phyloP scores from a whole-genome alignment of 306 rosid genomes.

The Dryas octopetala region DNA sequence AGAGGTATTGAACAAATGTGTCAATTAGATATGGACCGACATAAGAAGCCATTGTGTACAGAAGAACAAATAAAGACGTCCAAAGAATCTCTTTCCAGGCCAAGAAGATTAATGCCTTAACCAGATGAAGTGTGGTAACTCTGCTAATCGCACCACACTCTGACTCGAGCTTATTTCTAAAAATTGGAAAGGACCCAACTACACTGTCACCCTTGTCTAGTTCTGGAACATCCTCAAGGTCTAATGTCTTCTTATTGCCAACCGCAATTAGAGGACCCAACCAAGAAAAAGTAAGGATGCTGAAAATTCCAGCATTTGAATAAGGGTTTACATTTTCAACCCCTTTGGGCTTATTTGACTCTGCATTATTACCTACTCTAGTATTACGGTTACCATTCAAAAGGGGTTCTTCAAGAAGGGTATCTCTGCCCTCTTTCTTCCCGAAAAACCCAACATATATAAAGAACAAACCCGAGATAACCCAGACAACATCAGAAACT shows the following conservation, averaged over 20 bases:
- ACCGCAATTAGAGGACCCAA: slow-evolving; percentile 55
- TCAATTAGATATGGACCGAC: slow-evolving; percentile 85
- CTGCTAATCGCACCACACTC: slow-evolving; percentile 36
- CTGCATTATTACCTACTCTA: slow-evolving; percentile 18
- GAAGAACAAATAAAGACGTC: slow-evolving; percentile 38
- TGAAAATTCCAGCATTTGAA: slow-evolving; percentile 66
- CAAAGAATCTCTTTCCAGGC: slow-evolving; percentile 56
- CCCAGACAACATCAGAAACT: slow-evolving; percentile 45
- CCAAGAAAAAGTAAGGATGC: slow-evolving; percentile 76
- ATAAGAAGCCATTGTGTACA: slow-evolving; percentile 56
- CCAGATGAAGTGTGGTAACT: slow-evolving; percentile 52
- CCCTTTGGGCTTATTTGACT: slow-evolving; percentile 34
- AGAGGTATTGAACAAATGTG: slow-evolving; percentile 65
- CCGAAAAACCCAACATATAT: slow-evolving; percentile 38
- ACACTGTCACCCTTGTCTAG: slow-evolving; percentile 53
- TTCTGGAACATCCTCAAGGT: slow-evolving; percentile 77
- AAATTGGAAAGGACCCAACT: slow-evolving; percentile 41
- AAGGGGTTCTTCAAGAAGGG: slow-evolving; percentile 62
- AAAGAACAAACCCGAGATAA: slow-evolving; percentile 46
- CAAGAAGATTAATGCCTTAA: slow-evolving; percentile 49
- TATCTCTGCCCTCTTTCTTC: slow-evolving; percentile 32
- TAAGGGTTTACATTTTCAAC: slow-evolving; percentile 40
- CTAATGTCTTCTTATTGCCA: slow-evolving; percentile 65
- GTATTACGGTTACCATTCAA: slow-evolving; percentile 44
- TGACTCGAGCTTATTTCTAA: slow-evolving; percentile 50